Base-by-base conservation (phyloP, 768 basidiomycete species). In the Lactarius psammicola region DNA sequence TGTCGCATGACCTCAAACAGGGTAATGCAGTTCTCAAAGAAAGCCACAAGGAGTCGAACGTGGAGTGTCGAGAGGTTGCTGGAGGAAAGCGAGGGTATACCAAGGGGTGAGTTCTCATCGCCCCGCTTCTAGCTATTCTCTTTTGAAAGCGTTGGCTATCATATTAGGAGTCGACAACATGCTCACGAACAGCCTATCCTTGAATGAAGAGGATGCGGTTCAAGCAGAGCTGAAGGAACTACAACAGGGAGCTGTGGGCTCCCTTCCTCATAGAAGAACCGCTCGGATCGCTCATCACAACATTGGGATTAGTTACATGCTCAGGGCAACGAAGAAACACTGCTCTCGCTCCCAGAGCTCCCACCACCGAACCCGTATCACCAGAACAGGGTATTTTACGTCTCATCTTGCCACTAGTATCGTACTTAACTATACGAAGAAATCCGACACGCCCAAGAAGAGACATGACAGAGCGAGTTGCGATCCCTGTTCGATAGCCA, bases 191-290 rank as follows among this genome's bases (percentile, higher is more conserved):
- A 87, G 81, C 49, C 82, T 99, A 67, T 88, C 89, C 1, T 74
- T 87, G 15, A 94, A 96, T 54, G 97, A 99, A 55, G 97, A 99
- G 74, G 95, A 97, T 49, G 89, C 87, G 18, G 96, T 99, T 0
- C 92, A 95, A 73, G 80, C 80, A 7, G 97, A 99, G 74, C 79
- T 99, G 31, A 78, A 77, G 31, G 80, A 82, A 59, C 76, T 99
- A 15, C 86, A 95, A 74, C 78, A 75, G 18, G 85, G 86, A 70
- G 76, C 82, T 63, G 88, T 91, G 58, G 64, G 87, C 77, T 3
- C 0, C 11, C 15, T 54, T 13, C 20, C 17, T 26, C n/a, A 53
- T 51, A 49, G 51, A 33, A 1, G 34, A 20, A 54, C 38, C 56
- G 11, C 33, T 30, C 26, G 49, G 64, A 58, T 28, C 69, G 82